phyloP scores from a whole-genome alignment of 78 protist species.

The Paulinella micropora region DNA sequence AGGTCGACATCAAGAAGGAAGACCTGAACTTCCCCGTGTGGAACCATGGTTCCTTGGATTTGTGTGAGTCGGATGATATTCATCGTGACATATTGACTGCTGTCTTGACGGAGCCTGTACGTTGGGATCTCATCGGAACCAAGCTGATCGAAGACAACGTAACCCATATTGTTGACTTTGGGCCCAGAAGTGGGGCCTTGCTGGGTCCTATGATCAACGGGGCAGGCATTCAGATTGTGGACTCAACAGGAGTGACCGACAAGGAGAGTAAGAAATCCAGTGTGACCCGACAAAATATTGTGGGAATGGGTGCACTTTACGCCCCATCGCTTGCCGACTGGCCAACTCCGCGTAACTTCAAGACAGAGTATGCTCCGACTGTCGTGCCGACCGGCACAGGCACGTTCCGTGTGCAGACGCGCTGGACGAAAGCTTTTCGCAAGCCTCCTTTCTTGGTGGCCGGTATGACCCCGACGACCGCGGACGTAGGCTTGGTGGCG shows the following conservation, averaged over 20 bases:
- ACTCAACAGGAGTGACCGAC: no score
- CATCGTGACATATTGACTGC: neutral
- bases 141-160: no score
- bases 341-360: constrained; percentile 20
- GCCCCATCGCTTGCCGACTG: neutral
- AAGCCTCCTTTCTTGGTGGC: constrained; percentile 44
- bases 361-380: constrained; percentile 24
- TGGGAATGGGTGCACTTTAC: constrained; percentile 7
- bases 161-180: no score
- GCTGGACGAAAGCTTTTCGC: constrained; percentile 7
- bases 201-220: no score
- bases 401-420: constrained; percentile 3
- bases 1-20: neutral
- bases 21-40: no score
- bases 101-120: neutral
- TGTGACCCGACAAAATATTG: no score
- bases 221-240: no score
- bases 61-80: neutral
- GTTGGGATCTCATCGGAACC: neutral
- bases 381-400: constrained; percentile 5
- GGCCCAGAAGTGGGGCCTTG: no score
- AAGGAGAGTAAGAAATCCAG: no score
- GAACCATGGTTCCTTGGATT: neutral
- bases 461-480: constrained; percentile 51
- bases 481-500: neutral